phyloP scores from a whole-genome alignment of 352 stramenopile genomes.

The Bremia lactucae region DNA sequence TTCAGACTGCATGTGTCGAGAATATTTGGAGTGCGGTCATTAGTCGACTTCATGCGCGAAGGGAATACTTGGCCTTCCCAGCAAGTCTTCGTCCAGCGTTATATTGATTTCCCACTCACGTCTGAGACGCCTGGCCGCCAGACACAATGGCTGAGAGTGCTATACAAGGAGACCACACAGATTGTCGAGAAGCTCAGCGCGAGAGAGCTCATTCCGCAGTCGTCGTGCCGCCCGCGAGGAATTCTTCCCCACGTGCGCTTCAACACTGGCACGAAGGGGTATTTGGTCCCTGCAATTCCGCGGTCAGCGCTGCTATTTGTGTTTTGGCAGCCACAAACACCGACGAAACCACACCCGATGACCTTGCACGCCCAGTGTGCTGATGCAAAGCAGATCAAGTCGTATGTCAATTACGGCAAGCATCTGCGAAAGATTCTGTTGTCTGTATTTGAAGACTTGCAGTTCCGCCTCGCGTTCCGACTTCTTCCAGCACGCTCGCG shows the following conservation, averaged over 20 bases:
- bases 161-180: not conserved
- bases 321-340: not conserved
- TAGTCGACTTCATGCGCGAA: not conserved
- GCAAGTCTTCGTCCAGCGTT: not conserved
- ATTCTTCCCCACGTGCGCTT: not conserved
- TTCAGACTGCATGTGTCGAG: no score
- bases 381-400: not conserved
- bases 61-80: not conserved
- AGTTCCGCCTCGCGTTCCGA: not conserved
- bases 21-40: no score
- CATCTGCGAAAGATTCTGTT: constrained; percentile 1
- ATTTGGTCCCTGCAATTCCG: not conserved
- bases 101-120: not conserved
- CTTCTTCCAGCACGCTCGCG: constrained; percentile 2
- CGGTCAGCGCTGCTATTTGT: not conserved
- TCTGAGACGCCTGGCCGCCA: not conserved
- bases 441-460: constrained; percentile 3
- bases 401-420: constrained; percentile 1
- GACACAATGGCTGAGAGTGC: not conserved
- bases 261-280: not conserved
- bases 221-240: not conserved
- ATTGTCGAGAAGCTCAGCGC: not conserved
- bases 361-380: constrained; percentile 1
- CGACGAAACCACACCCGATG: constrained; percentile 4
- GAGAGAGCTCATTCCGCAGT: not conserved